phyloP scores from a whole-genome alignment of 129 eudicot genomes.

The Pseudognaphalium luteoalbum region DNA sequence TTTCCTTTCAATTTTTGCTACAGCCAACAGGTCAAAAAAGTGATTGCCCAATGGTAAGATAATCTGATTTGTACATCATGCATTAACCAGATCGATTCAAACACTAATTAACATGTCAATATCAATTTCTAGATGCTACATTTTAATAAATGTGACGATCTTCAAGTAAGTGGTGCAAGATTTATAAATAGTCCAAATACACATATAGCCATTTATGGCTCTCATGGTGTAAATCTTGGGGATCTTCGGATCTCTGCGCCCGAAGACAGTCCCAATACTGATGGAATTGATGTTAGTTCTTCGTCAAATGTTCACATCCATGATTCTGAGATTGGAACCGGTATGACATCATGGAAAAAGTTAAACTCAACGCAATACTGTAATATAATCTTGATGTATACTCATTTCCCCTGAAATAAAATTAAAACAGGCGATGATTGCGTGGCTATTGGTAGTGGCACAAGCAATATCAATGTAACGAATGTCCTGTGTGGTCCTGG shows the following conservation, averaged over 20 bases:
- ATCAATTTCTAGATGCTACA: slow-evolving; percentile 15
- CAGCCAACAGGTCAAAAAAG: slow-evolving; percentile 4
- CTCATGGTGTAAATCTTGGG: slow-evolving; percentile 17
- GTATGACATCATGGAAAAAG: slow-evolving; percentile 8
- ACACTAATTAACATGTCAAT: neutral
- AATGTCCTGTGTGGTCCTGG: slow-evolving; percentile 27
- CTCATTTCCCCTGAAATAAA: neutral
- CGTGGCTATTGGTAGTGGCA: slow-evolving; percentile 30
- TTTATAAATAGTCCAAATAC: slow-evolving; percentile 32
- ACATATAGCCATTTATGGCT: slow-evolving; percentile 14
- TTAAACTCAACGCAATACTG: neutral
- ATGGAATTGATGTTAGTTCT: slow-evolving; percentile 36
- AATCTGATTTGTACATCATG: neutral
- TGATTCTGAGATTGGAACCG: slow-evolving; percentile 30
- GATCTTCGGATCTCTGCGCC: slow-evolving; percentile 34
- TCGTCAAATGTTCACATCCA: slow-evolving; percentile 27
- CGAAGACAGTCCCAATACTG: slow-evolving; percentile 30
- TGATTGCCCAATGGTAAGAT: neutral
- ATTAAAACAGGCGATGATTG: slow-evolving; percentile 27
- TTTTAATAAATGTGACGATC: slow-evolving; percentile 23
- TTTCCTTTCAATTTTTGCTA: neutral
- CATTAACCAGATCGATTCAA: neutral
- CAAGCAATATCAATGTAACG: slow-evolving; percentile 26
- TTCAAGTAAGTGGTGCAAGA: slow-evolving; percentile 22
- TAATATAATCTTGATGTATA: too few species aligned